phyloP scores from a whole-genome alignment of 176 grass and related monocot species.

The Carex cristatella region DNA sequence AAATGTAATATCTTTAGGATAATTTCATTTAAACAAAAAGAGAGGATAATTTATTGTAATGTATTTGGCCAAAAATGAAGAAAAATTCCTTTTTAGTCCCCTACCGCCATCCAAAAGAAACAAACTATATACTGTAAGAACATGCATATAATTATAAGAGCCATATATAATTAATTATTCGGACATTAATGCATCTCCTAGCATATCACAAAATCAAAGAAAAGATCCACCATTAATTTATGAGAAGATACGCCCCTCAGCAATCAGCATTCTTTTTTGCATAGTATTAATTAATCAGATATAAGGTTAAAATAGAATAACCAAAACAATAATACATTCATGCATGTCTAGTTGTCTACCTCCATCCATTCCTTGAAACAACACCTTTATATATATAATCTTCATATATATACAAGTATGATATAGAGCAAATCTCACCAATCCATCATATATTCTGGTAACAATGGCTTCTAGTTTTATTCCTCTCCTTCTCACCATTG shows the following conservation, averaged over 20 bases:
- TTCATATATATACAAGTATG: not conserved
- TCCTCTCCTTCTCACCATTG: not conserved
- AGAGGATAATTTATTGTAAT: too few relatives aligned
- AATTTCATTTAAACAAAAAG: too few relatives aligned
- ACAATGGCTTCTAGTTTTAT: conserved; percentile 3
- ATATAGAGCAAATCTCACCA: not conserved
- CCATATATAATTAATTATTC: not conserved
- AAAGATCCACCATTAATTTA: not conserved
- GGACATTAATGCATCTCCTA: not conserved
- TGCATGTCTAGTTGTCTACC: not conserved
- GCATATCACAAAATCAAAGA: not conserved
- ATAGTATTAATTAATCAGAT: not conserved
- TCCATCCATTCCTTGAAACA: not conserved
- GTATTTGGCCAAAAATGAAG: not conserved
- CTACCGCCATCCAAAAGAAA: not conserved
- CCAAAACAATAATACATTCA: not conserved
- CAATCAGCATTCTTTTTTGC: not conserved
- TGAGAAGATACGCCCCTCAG: not conserved
- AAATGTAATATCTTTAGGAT: not conserved
- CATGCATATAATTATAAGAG: not conserved
- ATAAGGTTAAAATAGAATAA: not conserved
- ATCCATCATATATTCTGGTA: not conserved
- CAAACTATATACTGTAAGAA: not conserved
- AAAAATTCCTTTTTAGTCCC: not conserved
- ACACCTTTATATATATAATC: conserved; percentile 3